These are phyloP conservation scores for Oryza rufipogon DNA, from an alignment of 176 grass and related monocot genomes.

Conservation along the genomic window DNA sequence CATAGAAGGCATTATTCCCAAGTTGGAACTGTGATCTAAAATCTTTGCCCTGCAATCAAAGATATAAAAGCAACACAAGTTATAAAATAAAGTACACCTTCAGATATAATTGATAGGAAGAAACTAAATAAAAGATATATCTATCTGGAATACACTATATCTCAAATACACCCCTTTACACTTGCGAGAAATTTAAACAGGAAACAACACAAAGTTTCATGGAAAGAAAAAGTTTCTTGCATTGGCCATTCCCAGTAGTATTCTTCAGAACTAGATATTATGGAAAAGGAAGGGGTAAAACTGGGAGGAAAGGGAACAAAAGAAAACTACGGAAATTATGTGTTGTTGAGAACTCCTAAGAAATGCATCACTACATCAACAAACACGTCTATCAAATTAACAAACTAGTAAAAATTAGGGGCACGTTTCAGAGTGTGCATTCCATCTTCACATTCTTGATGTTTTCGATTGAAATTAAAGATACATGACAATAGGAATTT, in stretches of 20 bases:
- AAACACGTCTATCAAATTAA: too few species aligned
- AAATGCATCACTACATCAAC: too few species aligned
- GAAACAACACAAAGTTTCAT: neutral
- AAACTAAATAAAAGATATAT: neutral
- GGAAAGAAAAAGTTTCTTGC: neutral
- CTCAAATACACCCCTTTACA: neutral
- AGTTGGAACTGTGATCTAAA: conserved; percentile 66
- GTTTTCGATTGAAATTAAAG: neutral
- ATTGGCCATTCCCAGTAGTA: neutral
- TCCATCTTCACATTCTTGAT: neutral
- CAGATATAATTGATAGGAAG: neutral
- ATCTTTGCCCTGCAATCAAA: conserved; percentile 67
- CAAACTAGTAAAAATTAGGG: neutral
- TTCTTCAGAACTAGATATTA: neutral
- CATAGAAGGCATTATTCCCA: conserved; percentile 63
- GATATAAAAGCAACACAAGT: conserved; percentile 28
- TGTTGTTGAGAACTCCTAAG: neutral
- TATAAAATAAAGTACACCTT: conserved; percentile 3
- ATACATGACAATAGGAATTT: neutral
- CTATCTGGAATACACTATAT: neutral
- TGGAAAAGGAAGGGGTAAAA: neutral
- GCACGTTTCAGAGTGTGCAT: neutral
- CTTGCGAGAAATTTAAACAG: neutral
- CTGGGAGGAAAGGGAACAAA: neutral
- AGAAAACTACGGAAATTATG: neutral